Evolutionary conservation across 2,329 filamentous ascomycete species (phyloP), one percentile per base, ranked within the genome.

Genomic region (Penicillium sp.): DNA sequence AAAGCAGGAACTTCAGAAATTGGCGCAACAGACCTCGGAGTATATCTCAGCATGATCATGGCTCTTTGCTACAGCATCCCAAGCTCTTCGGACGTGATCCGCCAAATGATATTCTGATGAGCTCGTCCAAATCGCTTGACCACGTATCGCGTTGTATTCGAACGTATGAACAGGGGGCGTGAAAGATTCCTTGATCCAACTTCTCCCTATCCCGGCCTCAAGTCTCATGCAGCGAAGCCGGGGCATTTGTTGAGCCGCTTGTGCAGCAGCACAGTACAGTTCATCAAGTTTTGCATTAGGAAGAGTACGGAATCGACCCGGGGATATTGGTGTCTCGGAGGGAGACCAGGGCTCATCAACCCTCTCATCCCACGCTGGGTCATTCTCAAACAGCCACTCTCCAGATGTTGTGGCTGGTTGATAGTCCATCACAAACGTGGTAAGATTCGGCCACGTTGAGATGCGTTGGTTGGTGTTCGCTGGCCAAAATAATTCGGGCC

Each of bases 401-500:
- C 45, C 45, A 9, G 11, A 29, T 6, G 34, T 3, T 5, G 24
- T 27, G 3, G 21, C 22, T 4, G 7, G 1, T n/a, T 13, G 5
- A 24, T 6, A 50, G 4, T 13, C n/a, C 13, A 38, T 11, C 8
- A 1, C 3, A 5, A 50, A 14, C 3, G 16, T 18, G 7, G 3
- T 24, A 39, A 50, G 48, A 4, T 16, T 45, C 22, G 48, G 48
- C 48, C 48, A 50, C 5, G 2, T 45, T 8, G 41, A 22, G 3
- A 31, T n/a, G 8, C 1, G 18, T 14, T n/a, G 7, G 10, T 11
- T 36, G 8, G 48, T 22, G 27, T 21, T 5, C 9, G 3, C 16
- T 11, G 48, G 42, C 48, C 48, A 50, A 32, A 50, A 50, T 2
- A 45, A 16, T 13, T 50, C 48, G 34, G 48, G 32, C 0, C 34